A percentile compares a stretch with the other conserved stretches of the same genome.
Conservation (phyloP, 1,139 yeast genomes). For the Saccharomyces hybrid region DNA sequence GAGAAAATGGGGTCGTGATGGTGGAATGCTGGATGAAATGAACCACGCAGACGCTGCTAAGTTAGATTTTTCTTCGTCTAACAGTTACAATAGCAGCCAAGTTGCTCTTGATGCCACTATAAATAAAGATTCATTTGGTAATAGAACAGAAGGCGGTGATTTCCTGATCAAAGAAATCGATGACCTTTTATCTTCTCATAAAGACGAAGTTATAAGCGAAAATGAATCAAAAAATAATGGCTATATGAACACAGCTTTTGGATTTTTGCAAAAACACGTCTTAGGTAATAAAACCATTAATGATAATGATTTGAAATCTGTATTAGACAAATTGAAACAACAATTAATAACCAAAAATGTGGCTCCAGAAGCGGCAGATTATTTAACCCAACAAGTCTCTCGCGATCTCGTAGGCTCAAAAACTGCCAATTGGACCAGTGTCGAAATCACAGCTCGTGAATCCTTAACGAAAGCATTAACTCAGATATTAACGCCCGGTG, state of each 20-base stretch:
- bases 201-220: conserved; percentile 34
- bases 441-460: conserved; percentile 51
- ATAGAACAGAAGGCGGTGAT: conserved; percentile 29
- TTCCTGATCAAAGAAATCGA: conserved; percentile 31
- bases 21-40: conserved; percentile 37
- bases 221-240: conserved; percentile 19
- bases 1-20: conserved; percentile 43
- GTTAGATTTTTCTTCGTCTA: conserved; percentile 42
- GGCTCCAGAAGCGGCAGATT: conserved; percentile 52
- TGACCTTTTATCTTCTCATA: conserved; percentile 21
- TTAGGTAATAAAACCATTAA: conserved; percentile 54
- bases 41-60: conserved; percentile 32
- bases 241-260: conserved; percentile 38
- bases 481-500: conserved; percentile 83
- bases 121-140: conserved; percentile 40
- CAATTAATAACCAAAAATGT: conserved; percentile 43
- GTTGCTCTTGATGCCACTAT: conserved; percentile 29
- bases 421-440: conserved; percentile 59
- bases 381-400: conserved; percentile 51
- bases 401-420: conserved; percentile 55
- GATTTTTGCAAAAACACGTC: conserved; percentile 45
- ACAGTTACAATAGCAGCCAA: conserved; percentile 16
- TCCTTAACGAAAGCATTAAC: conserved; percentile 72
- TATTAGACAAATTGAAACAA: conserved; percentile 46
- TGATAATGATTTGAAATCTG: conserved; percentile 50